Conservation (phyloP, 2,329 filamentous ascomycete genomes). For the Myriosclerotinia curreyana region DNA sequence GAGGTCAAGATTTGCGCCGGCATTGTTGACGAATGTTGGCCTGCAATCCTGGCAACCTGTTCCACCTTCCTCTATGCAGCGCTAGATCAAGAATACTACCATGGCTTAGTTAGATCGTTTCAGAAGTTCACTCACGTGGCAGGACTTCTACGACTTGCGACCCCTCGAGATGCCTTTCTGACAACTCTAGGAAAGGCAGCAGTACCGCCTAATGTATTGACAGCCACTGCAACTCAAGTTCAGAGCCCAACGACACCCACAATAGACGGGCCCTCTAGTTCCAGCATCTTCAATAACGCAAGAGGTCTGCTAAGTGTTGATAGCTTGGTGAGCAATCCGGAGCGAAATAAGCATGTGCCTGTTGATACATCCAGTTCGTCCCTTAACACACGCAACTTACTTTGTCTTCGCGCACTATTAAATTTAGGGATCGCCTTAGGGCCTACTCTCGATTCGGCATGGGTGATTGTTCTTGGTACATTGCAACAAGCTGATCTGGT, state of each 20-base stretch:
- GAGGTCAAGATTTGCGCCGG: slow-evolving; percentile 75
- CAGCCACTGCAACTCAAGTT: slow-evolving; percentile 55
- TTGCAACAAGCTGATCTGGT: slow-evolving; percentile 91
- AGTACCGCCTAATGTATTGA: slow-evolving; percentile 75
- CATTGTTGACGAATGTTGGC: slow-evolving; percentile 92
- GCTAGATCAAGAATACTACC: slow-evolving; percentile 90
- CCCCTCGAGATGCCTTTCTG: slow-evolving; percentile 88
- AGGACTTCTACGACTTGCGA: slow-evolving; percentile 77
- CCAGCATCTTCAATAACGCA: slow-evolving; percentile 63
- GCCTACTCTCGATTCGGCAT: slow-evolving; percentile 78
- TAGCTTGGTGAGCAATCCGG: slow-evolving; percentile 59
- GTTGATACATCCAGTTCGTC: slow-evolving; percentile 52
- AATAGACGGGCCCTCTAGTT: slow-evolving; percentile 44
- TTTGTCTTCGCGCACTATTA: slow-evolving; percentile 86
- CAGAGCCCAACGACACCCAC: slow-evolving; percentile 46
- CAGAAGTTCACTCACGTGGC: slow-evolving; percentile 95
- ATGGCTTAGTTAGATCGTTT: slow-evolving; percentile 84
- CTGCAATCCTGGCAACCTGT: slow-evolving; percentile 87
- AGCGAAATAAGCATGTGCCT: slow-evolving; percentile 59
- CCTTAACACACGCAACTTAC: slow-evolving; percentile 81
- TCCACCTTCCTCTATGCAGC: slow-evolving; percentile 93
- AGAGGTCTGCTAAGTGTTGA: slow-evolving; percentile 73
- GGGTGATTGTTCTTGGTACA: slow-evolving; percentile 88
- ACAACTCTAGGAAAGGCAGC: slow-evolving; percentile 92
- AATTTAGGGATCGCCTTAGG: slow-evolving; percentile 94